Evolutionary conservation across 192 early-diverging fungal species (phyloP), one percentile per base, ranked within the genome.

Genomic region (Coemansia sp.): DNA sequence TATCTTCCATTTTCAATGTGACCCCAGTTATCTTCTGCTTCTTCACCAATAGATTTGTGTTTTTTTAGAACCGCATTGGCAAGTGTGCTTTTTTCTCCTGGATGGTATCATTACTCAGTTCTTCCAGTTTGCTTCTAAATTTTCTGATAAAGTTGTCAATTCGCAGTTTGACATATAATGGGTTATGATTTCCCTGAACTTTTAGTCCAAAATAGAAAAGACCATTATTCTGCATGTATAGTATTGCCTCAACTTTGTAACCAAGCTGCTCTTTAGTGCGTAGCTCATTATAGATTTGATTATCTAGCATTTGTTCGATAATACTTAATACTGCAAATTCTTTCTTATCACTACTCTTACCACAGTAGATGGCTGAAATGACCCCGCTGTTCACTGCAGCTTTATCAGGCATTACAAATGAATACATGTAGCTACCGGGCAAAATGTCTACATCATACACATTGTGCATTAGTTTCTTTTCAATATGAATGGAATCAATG

Each of bases 181-280:
- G 90, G 46, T 90, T 90, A 13, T 78, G 67, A 66, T 96, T 94
- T 52, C 92, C 91, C 58, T 96, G 93, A 12, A 97, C 71, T 22
- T 91, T 80, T 51, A 98, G 84, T 1, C 87, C 71, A 37, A 93
- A 19, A 37, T 63, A 56, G 4, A 32, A 18, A 22, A 36, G 52
- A 19, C 72, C 72, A 37, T 15, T 43, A 2, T 36, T 49, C 13
- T 13, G 36, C 13, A 16, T 41, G 8, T 2, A 13, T 9, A 16
- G 4, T 2, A 4, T 13, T 13, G 66, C 54, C 4, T n/a, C 2
- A 18, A 64, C 66, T 1, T 82, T 58, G 66, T 91, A 91, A 0
- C 92, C 92, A 18, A 93, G 81, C 68, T 92, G 88, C 65, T 92
- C 91, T 56, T 96, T 93, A 6, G 95, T 98, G 26, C 97, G 86